Conservation (phyloP, 1,284 basidiomycete species). For the Trichosporon coremiiforme region DNA sequence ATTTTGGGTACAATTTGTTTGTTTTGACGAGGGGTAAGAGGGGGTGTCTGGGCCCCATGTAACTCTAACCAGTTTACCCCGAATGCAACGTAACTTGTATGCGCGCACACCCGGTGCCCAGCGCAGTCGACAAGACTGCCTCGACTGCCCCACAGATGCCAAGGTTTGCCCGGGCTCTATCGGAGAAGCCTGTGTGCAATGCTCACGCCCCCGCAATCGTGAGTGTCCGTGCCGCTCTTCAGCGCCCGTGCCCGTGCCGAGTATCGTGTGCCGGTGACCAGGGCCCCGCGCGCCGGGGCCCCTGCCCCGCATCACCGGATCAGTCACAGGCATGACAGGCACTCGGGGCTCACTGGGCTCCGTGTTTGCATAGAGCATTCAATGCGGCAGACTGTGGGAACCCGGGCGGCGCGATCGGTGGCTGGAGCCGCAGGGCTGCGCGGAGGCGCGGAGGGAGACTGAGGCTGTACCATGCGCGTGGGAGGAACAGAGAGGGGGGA, state of each 20-base stretch:
- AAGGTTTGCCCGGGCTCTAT: no score
- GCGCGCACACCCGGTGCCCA: no score
- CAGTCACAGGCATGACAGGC: not conserved
- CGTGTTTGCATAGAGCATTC: no score
- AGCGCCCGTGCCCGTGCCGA: no score
- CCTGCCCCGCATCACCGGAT: constrained; percentile 1
- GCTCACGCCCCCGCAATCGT: no score
- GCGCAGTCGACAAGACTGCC: no score
- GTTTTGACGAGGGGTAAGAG: not conserved
- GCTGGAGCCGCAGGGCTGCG: not conserved
- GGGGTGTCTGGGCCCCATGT: not conserved
- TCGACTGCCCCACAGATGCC: no score
- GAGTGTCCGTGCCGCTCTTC: not conserved
- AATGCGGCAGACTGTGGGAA: no score
- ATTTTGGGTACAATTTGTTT: not conserved
- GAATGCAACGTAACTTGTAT: constrained; percentile 2
- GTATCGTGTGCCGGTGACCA: not conserved
- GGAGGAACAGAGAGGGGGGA: not conserved
- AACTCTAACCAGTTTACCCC: constrained; percentile 5
- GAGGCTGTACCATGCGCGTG: no score
- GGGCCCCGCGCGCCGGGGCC: not conserved
- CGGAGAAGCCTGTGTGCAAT: no score
- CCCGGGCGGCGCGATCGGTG: not conserved
- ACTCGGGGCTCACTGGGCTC: no score
- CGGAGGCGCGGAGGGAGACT: not conserved